phyloP scores from a whole-genome alignment of 2,329 filamentous ascomycete genomes.

The Neonectria hederae region DNA sequence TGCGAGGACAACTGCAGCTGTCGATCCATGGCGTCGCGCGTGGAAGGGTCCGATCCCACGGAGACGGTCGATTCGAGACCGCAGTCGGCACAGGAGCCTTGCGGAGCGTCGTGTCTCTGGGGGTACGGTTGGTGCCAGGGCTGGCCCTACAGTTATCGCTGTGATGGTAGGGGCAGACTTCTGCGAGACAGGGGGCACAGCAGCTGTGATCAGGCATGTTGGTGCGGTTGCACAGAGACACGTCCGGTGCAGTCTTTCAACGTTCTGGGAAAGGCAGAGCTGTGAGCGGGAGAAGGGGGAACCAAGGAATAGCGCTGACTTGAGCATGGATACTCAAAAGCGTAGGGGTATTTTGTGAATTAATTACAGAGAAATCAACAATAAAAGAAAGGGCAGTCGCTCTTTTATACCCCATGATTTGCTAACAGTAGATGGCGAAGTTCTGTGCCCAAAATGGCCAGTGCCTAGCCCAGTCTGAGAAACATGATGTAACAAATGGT shows the following conservation, averaged over 20 bases:
- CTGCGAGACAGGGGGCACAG: background rate
- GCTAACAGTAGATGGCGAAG: background rate
- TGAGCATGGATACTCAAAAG: background rate
- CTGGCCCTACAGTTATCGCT: constrained; percentile 5
- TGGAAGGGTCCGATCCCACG: background rate
- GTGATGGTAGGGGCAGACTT: background rate
- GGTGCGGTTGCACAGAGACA: constrained; percentile 12
- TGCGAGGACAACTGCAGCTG: background rate
- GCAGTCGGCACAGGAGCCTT: background rate
- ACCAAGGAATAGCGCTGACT: background rate
- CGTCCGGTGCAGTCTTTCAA: background rate
- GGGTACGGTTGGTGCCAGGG: constrained; percentile 4
- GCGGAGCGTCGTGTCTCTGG: background rate
- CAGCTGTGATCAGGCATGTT: background rate
- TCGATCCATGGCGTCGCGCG: background rate
- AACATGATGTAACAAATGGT: background rate
- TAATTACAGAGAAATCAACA: background rate
- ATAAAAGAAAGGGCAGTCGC: background rate
- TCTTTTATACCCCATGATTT: background rate
- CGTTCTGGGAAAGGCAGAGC: background rate
- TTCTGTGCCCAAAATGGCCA: background rate
- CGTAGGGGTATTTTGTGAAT: background rate
- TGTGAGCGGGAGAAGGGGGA: background rate
- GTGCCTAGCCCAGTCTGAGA: too few species aligned
- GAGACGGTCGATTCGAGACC: background rate